Evolutionary conservation across 1,284 basidiomycete species (phyloP).

Genomic region (Ganoderma resinaceum): DNA sequence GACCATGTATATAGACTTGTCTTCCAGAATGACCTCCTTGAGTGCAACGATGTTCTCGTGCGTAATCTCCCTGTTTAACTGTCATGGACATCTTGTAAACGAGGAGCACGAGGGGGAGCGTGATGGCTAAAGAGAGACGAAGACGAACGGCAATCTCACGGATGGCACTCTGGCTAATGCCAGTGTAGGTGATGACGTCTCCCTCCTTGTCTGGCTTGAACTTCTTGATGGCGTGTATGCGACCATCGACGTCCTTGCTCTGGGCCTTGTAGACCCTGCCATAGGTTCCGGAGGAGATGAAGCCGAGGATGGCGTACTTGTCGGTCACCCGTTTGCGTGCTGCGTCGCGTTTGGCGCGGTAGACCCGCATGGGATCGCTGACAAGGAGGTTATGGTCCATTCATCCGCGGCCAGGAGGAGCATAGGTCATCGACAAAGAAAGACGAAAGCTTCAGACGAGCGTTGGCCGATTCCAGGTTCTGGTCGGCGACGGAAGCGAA

Average conservation of each 20-base stretch:
- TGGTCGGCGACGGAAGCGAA: no score
- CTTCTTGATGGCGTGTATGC: constrained; percentile 96
- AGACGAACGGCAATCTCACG: constrained; percentile 90
- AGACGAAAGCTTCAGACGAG: not conserved
- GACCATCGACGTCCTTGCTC: constrained; percentile 69
- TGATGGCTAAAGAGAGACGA: not conserved
- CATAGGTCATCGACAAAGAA: not conserved
- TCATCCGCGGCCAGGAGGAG: constrained; percentile 20
- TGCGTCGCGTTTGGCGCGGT: constrained; percentile 79
- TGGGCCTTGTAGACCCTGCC: constrained; percentile 98
- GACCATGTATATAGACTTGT: constrained; percentile 98
- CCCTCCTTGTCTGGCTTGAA: constrained; percentile 99
- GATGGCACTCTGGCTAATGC: constrained; percentile 97
- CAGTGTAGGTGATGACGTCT: constrained; percentile 92
- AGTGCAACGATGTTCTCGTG: constrained; percentile 94
- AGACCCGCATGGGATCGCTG: constrained; percentile 82
- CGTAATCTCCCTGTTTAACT: constrained; percentile 94
- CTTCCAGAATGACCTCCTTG: constrained; percentile 95
- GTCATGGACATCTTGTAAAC: not conserved
- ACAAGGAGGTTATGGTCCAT: constrained; percentile 29
- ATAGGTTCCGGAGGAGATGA: constrained; percentile 98
- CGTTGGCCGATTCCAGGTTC: not conserved
- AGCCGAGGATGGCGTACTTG: constrained; percentile 94
- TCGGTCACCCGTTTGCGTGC: constrained; percentile 72
- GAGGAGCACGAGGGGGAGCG: not conserved